A percentile compares a stretch with the other conserved stretches of the same genome.
These are phyloP conservation scores for Trypanosoma brucei DNA, from an alignment of 208 protist genomes.

Conservation along the genomic window DNA sequence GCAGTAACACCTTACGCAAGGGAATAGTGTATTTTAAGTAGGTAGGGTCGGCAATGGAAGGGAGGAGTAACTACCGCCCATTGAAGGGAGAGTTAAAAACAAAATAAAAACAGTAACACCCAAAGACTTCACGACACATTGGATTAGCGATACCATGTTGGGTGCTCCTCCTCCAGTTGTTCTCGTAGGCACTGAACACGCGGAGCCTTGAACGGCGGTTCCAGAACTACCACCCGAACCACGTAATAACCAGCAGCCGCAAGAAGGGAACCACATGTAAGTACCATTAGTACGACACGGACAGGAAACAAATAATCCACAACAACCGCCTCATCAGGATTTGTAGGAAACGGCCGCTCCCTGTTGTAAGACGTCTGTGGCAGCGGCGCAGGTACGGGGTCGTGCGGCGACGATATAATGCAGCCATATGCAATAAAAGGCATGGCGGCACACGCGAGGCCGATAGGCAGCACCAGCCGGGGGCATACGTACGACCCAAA, in stretches of 20 bases:
- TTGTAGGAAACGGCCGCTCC: slow-evolving; percentile 35
- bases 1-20: background rate
- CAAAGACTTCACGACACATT: slow-evolving; percentile 8
- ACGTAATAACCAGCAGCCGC: slow-evolving; percentile 41
- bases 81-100: no score
- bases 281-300: slow-evolving; percentile 50
- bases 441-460: slow-evolving; percentile 38
- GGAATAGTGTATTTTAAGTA: no score
- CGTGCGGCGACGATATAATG: slow-evolving; percentile 48
- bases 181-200: slow-evolving; percentile 72
- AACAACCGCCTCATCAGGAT: slow-evolving; percentile 22
- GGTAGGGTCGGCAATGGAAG: no score
- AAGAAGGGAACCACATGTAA: slow-evolving; percentile 38
- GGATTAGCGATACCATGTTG: slow-evolving; percentile 64
- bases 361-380: slow-evolving; percentile 31
- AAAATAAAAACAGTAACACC: background rate
- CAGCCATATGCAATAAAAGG: slow-evolving; percentile 76
- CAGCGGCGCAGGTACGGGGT: background rate
- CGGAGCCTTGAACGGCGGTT: slow-evolving; percentile 60
- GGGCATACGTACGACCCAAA: slow-evolving; percentile 48
- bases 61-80: no score
- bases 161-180: slow-evolving; percentile 70
- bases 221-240: slow-evolving; percentile 25
- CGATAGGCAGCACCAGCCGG: slow-evolving; percentile 38
- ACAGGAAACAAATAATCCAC: slow-evolving; percentile 66